Percentiles rank a stretch among this genome's conserved stretches.
phyloP scores from a whole-genome alignment of 2,329 filamentous ascomycete genomes.

The Aspergillus sojae region DNA sequence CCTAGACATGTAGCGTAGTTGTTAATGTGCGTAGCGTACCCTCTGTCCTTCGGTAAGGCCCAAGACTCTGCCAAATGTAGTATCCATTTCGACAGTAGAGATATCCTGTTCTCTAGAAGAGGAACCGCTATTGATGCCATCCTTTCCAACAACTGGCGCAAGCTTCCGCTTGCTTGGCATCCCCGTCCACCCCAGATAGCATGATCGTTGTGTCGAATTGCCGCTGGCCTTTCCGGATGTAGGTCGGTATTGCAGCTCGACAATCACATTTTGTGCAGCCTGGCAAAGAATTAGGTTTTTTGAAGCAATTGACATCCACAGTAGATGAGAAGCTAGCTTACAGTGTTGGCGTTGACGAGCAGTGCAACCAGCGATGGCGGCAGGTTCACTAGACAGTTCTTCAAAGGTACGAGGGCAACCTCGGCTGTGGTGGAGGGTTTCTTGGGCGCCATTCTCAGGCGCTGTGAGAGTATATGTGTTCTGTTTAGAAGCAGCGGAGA shows the following conservation, averaged over 20 bases:
- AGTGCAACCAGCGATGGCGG: conserved; percentile 81
- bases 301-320: conserved; percentile 18
- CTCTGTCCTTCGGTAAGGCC: conserved; percentile 82
- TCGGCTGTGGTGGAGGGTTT: conserved; percentile 71
- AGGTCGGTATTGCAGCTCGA: conserved; percentile 81
- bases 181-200: conserved; percentile 95
- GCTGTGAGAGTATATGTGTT: conserved; percentile 15
- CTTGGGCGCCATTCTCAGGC: conserved; percentile 46
- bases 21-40: conserved; percentile 53
- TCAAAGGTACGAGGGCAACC: conserved; percentile 81
- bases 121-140: conserved; percentile 67
- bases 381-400: conserved; percentile 93
- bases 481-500: conserved; percentile 17
- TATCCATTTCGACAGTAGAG: conserved; percentile 80
- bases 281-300: conserved; percentile 38
- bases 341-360: conserved; percentile 85
- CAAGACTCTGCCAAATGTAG: conserved; percentile 75
- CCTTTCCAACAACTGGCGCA: conserved; percentile 71
- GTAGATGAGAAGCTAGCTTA: conserved; percentile 50
- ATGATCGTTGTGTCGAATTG: conserved; percentile 63
- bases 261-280: conserved; percentile 93
- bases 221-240: conserved; percentile 55
- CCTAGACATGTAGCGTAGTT: conserved; percentile 33
- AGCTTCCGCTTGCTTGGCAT: conserved; percentile 90
- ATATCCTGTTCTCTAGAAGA: conserved; percentile 71